These are phyloP conservation scores for Actinomucor elegans DNA, from an alignment of 371 early-diverging fungal species.

Conservation along the genomic window DNA sequence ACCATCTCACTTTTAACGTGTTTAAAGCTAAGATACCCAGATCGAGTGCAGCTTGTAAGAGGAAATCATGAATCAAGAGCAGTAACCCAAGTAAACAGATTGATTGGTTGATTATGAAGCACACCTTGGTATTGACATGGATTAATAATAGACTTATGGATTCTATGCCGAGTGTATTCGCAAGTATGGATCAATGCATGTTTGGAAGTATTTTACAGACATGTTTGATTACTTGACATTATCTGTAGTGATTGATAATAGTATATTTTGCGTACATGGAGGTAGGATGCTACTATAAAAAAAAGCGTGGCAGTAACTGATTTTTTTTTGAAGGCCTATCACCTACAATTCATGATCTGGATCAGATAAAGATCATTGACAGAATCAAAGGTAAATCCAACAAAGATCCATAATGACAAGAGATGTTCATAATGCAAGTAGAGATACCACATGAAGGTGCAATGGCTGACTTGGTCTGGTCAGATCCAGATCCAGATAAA, in stretches of 20 bases:
- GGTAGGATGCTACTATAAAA: slow-evolving; percentile 51
- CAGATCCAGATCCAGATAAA: slow-evolving; percentile 89
- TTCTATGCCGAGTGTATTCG: slow-evolving; percentile 96
- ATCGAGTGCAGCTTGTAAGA: slow-evolving; percentile 88
- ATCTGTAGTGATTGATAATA: slow-evolving; percentile 88
- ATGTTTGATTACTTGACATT: slow-evolving; percentile 94
- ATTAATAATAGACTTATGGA: slow-evolving; percentile 81
- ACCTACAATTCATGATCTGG: slow-evolving; percentile 88
- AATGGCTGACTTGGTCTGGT: slow-evolving; percentile 99
- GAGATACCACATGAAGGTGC: slow-evolving; percentile 98
- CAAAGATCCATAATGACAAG: too few relatives aligned
- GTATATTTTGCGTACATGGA: slow-evolving; percentile 96
- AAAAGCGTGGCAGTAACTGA: too few relatives aligned
- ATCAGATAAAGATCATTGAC: slow-evolving; percentile 91
- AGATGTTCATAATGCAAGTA: too few relatives aligned
- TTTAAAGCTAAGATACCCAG: slow-evolving; percentile 91
- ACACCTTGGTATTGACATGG: slow-evolving; percentile 45
- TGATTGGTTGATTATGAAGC: slow-evolving; percentile 11
- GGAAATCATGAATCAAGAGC: slow-evolving; percentile 98
- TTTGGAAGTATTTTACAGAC: slow-evolving; percentile 95
- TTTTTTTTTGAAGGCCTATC: slow-evolving; percentile 77
- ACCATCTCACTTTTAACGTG: slow-evolving; percentile 90
- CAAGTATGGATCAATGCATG: slow-evolving; percentile 84
- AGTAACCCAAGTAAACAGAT: slow-evolving; percentile 74
- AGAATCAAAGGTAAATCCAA: slow-evolving; percentile 82